Conservation (phyloP, 768 basidiomycete genomes). For the Pisolithus sp. region DNA sequence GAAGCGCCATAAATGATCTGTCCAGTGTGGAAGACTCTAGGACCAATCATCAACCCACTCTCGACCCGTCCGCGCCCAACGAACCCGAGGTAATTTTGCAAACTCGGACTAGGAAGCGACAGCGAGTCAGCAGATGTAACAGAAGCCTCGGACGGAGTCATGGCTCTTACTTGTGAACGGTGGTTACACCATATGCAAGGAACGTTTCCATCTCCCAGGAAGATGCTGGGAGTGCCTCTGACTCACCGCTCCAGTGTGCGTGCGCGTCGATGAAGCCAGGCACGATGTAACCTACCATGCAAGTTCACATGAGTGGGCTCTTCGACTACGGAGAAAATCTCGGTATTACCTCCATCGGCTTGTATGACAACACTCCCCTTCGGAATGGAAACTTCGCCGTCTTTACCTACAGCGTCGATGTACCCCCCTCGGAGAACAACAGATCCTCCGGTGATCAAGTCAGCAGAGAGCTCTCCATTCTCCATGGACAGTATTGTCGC, state of each 20-base stretch:
- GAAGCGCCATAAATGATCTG: slow-evolving; percentile 43
- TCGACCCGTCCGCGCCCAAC: slow-evolving; percentile 64
- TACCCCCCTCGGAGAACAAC: slow-evolving; percentile 52
- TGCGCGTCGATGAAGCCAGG: slow-evolving; percentile 76
- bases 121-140: background rate
- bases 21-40: slow-evolving; percentile 69
- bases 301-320: slow-evolving; percentile 1
- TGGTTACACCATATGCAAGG: slow-evolving; percentile 72
- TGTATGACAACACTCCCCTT: slow-evolving; percentile 43
- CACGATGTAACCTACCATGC: slow-evolving; percentile 46
- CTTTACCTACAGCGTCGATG: slow-evolving; percentile 43
- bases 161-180: slow-evolving; percentile 58
- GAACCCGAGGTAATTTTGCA: slow-evolving; percentile 54
- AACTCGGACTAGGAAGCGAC: slow-evolving; percentile 46
- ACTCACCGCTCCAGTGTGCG: slow-evolving; percentile 60
- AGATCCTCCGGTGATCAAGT: slow-evolving; percentile 48
- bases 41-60: slow-evolving; percentile 60
- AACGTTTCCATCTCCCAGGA: slow-evolving; percentile 75
- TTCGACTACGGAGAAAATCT: too few relatives aligned
- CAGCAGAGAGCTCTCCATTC: slow-evolving; percentile 39
- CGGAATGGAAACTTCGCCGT: slow-evolving; percentile 29
- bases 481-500: slow-evolving; percentile 70
- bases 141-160: background rate
- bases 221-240: slow-evolving; percentile 47
- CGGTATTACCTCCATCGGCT: slow-evolving; percentile 50